Percentiles rank a stretch among this genome's conserved stretches.
These are phyloP conservation scores for Talaromyces sp. DNA, from an alignment of 2,329 filamentous ascomycete species.

Conservation along the genomic window DNA sequence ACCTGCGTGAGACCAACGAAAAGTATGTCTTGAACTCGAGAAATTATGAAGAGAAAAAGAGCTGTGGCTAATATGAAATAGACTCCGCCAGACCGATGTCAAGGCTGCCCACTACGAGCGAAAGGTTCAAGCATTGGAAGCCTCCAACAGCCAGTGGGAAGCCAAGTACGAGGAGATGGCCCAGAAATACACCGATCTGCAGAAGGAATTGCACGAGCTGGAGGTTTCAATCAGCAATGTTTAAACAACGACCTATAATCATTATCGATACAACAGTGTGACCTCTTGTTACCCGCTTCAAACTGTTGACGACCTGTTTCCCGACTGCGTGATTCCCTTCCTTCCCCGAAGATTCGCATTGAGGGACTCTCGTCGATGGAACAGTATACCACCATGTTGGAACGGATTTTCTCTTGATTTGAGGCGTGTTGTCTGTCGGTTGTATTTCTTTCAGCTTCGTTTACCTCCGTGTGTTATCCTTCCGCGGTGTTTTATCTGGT, in stretches of 20 bases:
- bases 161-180: constrained; percentile 96
- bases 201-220: constrained; percentile 90
- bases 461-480: constrained; percentile 15
- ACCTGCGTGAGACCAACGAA: constrained; percentile 92
- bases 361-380: constrained; percentile 2
- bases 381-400: constrained; percentile 1
- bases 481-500: constrained; percentile 15
- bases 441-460: constrained; percentile 7
- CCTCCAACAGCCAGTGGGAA: constrained; percentile 90
- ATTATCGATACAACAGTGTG: constrained; percentile 17
- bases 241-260: constrained; percentile 47
- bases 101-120: constrained; percentile 99
- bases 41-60: not conserved
- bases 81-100: constrained; percentile 97
- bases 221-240: constrained; percentile 90
- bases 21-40: constrained; percentile 64
- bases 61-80: constrained; percentile 35
- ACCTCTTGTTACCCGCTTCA: constrained; percentile 11
- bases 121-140: constrained; percentile 95
- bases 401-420: constrained; percentile 4
- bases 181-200: constrained; percentile 75
- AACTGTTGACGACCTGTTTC: constrained; percentile 11
- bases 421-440: constrained; percentile 6
- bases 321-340: constrained; percentile 1
- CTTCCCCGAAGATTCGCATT: not conserved